Conservation (phyloP, 495 filamentous ascomycete genomes). For the Cercophora sp. region DNA sequence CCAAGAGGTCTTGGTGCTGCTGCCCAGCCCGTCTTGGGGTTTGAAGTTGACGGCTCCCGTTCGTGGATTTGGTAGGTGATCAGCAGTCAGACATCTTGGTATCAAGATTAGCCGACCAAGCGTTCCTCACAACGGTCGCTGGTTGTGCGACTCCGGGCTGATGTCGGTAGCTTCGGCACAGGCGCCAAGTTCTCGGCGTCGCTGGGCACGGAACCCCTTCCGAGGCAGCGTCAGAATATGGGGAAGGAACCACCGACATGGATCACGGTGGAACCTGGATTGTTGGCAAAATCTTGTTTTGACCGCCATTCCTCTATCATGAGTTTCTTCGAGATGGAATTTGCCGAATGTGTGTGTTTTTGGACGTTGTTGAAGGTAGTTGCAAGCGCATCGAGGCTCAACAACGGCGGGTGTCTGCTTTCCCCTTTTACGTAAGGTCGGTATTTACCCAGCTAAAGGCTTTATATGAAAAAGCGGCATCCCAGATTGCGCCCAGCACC, state of each 20-base stretch:
- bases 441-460: conserved; percentile 10
- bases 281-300: background rate
- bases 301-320: background rate
- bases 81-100: conserved; percentile 2
- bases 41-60: conserved; percentile 7
- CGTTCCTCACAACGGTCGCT: background rate
- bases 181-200: conserved; percentile 7
- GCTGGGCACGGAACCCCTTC: conserved; percentile 4
- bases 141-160: background rate
- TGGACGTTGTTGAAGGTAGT: background rate
- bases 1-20: conserved; percentile 6
- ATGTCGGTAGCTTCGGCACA: conserved; percentile 4
- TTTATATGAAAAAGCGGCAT: conserved; percentile 8
- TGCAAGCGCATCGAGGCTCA: background rate
- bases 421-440: background rate
- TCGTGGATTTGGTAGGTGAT: background rate
- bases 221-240: background rate
- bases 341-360: background rate
- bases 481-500: background rate
- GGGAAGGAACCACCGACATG: background rate
- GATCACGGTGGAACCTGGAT: background rate
- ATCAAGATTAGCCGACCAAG: conserved; percentile 7
- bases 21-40: conserved; percentile 13
- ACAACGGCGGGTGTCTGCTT: background rate
- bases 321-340: no score